Percentiles rank a stretch among this genome's conserved stretches.
phyloP scores from a whole-genome alignment of 129 eudicot genomes.

The Pulicaria dysenterica region DNA sequence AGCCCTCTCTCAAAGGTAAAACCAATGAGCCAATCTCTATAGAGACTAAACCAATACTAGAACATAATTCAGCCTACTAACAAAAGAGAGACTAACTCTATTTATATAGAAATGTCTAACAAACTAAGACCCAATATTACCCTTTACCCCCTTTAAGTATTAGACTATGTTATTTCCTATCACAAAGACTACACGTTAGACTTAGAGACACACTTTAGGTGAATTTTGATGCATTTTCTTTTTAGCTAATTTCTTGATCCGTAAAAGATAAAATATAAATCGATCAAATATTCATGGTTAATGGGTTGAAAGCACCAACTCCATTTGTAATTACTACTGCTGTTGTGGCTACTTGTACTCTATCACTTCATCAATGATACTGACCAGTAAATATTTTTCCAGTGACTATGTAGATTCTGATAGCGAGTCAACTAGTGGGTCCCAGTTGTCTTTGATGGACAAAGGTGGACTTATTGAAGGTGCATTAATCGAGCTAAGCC shows the following conservation, averaged over 20 bases:
- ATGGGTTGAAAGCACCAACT: not conserved
- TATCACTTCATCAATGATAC: slow-evolving; percentile 18
- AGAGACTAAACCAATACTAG: too few relatives aligned
- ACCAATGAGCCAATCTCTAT: too few relatives aligned
- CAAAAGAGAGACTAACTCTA: too few relatives aligned
- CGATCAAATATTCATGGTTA: not conserved
- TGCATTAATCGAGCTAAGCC: slow-evolving; percentile 65
- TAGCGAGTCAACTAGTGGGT: slow-evolving; percentile 37
- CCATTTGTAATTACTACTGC: not conserved
- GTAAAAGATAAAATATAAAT: not conserved
- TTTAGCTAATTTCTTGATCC: not conserved
- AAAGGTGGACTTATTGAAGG: slow-evolving; percentile 78
- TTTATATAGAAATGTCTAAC: too few relatives aligned
- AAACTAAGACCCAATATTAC: too few relatives aligned
- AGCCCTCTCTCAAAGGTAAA: too few relatives aligned
- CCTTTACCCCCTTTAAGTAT: too few relatives aligned
- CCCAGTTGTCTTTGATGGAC: slow-evolving; percentile 58
- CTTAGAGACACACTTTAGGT: not conserved
- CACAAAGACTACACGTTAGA: not conserved
- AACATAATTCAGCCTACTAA: too few relatives aligned
- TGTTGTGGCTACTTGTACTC: too few relatives aligned
- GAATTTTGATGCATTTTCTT: not conserved
- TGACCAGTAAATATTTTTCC: slow-evolving; percentile 19
- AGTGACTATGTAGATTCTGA: slow-evolving; percentile 71
- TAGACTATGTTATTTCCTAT: too few relatives aligned